Base-by-base conservation (phyloP, 768 basidiomycete genomes). In the Leucocoprinus sp. region DNA sequence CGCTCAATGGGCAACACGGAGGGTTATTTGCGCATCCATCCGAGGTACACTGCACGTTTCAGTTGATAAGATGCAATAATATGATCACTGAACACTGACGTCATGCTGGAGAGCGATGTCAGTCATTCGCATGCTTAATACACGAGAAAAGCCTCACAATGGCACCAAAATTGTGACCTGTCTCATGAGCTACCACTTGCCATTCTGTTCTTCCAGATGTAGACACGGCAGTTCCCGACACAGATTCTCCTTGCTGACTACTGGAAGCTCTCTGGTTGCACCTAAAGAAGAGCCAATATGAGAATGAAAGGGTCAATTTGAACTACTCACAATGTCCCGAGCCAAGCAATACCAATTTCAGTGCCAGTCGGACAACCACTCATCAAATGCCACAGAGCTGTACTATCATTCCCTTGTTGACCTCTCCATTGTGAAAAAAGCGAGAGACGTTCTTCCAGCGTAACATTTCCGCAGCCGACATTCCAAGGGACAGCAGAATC, bases 361-460 rank as follows among this genome's bases (percentile, higher is more conserved):
- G 77, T 73, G n/a, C 84, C 84, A 7, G 83, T 82, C 3, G 82
- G 78, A 54, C 87, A 89, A 19, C 80, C 80, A 52, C 84, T 88
- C 82, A 93, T 84, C 9, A 93, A 67, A 65, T 92, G 90, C 85
- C 89, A 93, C 23, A 95, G 69, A 2, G 90, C 91, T 17, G 75
- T 78, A 14, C 78, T 75, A 57, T 91, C 88, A n/a, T 70, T 62
- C 5, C 82, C 76, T 53, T 81, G 82, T 35, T 64, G 55, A 0
- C 88, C 89, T 48, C 91, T 70, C 90, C 90, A 95, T 49, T 78
- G 66, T 4, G 84, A 86, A 63, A 95, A 92, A 2, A 78, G 60
- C 12, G 85, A 88, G 21, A 93, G 69, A 4, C 90, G 76, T 33
- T 71, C 61, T 59, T 89, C 82, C 39, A 95, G 69, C 4, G 73